Evolutionary conservation across 2,329 filamentous ascomycete genomes (phyloP).

Genomic region (Fusarium dlaminii): DNA sequence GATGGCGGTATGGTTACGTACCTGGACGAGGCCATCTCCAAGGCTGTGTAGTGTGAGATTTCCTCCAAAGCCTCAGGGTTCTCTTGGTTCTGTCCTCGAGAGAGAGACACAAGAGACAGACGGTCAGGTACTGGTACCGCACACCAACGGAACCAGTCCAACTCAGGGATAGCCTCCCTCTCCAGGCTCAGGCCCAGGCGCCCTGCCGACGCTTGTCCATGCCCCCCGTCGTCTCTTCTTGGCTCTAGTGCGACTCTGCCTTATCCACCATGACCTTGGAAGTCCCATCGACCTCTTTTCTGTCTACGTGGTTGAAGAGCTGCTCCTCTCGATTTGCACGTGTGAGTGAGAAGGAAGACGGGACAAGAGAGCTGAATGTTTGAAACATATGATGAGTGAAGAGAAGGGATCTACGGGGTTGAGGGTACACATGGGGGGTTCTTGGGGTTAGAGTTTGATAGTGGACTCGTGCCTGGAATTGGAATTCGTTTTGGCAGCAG

Average conservation of each 20-base stretch:
- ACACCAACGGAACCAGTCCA: constrained; percentile 2
- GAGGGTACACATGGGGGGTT: background rate
- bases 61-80: constrained; percentile 8
- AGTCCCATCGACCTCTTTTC: constrained; percentile 21
- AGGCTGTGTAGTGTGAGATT: constrained; percentile 8
- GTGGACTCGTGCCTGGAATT: constrained; percentile 32
- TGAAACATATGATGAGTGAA: constrained; percentile 15
- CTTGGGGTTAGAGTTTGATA: constrained; percentile 12
- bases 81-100: background rate
- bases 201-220: constrained; percentile 37
- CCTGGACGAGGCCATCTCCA: constrained; percentile 16
- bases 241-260: constrained; percentile 31
- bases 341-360: background rate
- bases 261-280: constrained; percentile 27
- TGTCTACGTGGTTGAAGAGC: constrained; percentile 27
- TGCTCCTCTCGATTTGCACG: constrained; percentile 1
- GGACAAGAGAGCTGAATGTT: background rate
- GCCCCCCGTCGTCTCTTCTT: constrained; percentile 29
- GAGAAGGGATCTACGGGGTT: constrained; percentile 2
- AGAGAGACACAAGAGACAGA: background rate
- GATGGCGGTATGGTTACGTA: constrained; percentile 33
- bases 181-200: constrained; percentile 36
- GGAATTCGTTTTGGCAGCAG: constrained; percentile 6
- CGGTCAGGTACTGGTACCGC: constrained; percentile 14
- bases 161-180: constrained; percentile 30